Base-by-base conservation (phyloP, 2,329 filamentous ascomycete genomes). In the Aureobasidium lini region DNA sequence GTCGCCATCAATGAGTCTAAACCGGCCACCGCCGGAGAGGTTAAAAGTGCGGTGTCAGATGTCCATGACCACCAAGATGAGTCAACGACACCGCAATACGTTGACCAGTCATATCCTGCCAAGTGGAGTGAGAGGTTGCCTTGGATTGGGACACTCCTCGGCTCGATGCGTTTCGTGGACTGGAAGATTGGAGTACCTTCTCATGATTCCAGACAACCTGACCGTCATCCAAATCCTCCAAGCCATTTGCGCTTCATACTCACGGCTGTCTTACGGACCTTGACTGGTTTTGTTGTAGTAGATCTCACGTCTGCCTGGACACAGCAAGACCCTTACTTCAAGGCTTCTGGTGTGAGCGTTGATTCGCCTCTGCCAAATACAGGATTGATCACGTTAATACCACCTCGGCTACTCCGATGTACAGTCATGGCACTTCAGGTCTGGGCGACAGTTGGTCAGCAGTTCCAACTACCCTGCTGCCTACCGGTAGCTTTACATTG, bases 321-420 rank as follows among this genome's bases (percentile, higher is more conserved):
- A 37, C 56, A 49, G 13, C 49, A 62, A 29, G 69, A 71, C 39
- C 49, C 60, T 2, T 70, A 66, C 65, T 70, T 70, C 61, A 60
- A 52, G 44, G 48, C 63, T 43, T 34, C 60, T 7, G 42, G 28
- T 37, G 36, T 64, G 23, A 46, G 63, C 2, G 59, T 67, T 29
- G 57, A 48, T 31, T 61, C 62, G 18, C 60, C 59, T n/a, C 59
- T 67, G 15, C 63, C 63, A 4, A 40, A 63, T 31, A 23, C 18
- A 46, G 60, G 10, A 2, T 8, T 23, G 9, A 7, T 40, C 16
- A 29, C 48, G 16, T 15, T 29, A 23, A 11, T 67, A 9, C 63
- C 66, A n/a, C 57, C 61, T 4, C 40, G 36, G 8, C 23, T 67
- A 34, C 49, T 68, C 44, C 64, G 66, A 6, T 60, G 65, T 16